Percentiles rank a stretch among this genome's conserved stretches.
Evolutionary conservation across 148 eudicot species (phyloP).

Genomic region (Vaccinium macrocarpon): DNA sequence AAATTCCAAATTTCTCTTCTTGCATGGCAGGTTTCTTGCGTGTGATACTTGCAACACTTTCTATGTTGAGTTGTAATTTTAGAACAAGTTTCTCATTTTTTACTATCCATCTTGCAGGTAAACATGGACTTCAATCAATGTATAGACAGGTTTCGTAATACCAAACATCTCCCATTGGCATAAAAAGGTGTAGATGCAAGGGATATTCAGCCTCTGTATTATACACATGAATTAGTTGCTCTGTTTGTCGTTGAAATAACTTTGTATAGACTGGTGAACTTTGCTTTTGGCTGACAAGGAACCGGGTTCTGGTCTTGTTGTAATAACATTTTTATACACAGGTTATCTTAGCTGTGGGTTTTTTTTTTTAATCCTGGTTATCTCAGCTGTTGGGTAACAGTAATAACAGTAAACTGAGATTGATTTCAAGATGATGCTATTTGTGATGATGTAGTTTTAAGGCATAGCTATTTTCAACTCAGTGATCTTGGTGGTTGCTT

Average conservation of each 20-base stretch:
- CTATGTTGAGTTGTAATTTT: too few relatives aligned
- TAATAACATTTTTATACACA: not conserved
- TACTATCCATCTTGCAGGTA: not conserved
- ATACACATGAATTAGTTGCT: not conserved
- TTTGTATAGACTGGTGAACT: not conserved
- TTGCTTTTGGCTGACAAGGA: not conserved
- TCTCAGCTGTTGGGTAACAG: not conserved
- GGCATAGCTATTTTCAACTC: not conserved
- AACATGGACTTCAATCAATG: not conserved
- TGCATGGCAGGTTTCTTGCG: not conserved
- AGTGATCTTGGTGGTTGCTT: not conserved
- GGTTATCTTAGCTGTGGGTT: not conserved
- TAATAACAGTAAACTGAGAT: not conserved
- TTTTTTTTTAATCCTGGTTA: not conserved
- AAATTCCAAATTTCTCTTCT: not conserved
- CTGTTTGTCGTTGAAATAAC: not conserved
- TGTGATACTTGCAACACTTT: not conserved
- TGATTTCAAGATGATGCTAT: too few relatives aligned
- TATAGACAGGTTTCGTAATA: not conserved
- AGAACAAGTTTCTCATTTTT: not conserved
- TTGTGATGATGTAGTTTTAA: not conserved
- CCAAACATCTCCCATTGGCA: not conserved
- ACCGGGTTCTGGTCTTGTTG: not conserved
- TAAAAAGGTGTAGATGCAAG: not conserved
- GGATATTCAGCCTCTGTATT: not conserved